Percentiles rank a stretch among this genome's conserved stretches.
Conservation (phyloP, 176 grass and related monocot species). For the Thinopyrum elongatum region DNA sequence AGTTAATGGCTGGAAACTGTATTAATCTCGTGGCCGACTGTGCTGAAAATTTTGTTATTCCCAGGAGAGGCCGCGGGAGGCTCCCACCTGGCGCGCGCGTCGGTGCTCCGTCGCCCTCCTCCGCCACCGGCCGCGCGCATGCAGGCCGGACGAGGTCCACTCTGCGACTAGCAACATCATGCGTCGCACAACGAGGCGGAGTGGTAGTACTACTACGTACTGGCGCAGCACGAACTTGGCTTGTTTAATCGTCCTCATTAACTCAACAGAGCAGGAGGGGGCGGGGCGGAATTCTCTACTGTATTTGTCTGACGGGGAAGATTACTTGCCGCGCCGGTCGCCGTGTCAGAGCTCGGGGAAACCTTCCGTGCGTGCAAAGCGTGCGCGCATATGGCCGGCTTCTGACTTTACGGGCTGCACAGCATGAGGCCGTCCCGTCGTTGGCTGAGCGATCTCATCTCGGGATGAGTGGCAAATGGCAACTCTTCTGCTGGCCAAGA, state of each 20-base stretch:
- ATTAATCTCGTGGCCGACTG: not conserved
- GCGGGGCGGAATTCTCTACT: not conserved
- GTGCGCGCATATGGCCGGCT: not conserved
- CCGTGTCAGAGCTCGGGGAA: not conserved
- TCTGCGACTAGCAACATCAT: not conserved
- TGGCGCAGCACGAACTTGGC: not conserved
- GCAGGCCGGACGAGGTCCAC: not conserved
- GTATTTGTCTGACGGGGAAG: not conserved
- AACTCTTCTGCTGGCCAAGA: not conserved
- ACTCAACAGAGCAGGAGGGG: not conserved
- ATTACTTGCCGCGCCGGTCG: not conserved
- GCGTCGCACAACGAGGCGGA: slow-evolving; percentile 19
- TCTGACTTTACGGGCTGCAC: not conserved
- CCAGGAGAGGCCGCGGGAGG: not conserved
- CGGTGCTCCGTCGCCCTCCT: not conserved
- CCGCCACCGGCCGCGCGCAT: not conserved
- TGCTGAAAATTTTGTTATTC: not conserved
- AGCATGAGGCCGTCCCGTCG: not conserved
- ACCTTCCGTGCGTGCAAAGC: slow-evolving; percentile 37
- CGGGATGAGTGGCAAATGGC: not conserved
- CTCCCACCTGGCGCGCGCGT: slow-evolving; percentile 26
- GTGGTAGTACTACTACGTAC: not conserved
- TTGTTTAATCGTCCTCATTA: not conserved
- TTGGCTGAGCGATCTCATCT: too few species aligned
- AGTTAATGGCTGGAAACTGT: not conserved